Conservation (phyloP, 2,329 filamentous ascomycete genomes). For the Alternaria arborescens region DNA sequence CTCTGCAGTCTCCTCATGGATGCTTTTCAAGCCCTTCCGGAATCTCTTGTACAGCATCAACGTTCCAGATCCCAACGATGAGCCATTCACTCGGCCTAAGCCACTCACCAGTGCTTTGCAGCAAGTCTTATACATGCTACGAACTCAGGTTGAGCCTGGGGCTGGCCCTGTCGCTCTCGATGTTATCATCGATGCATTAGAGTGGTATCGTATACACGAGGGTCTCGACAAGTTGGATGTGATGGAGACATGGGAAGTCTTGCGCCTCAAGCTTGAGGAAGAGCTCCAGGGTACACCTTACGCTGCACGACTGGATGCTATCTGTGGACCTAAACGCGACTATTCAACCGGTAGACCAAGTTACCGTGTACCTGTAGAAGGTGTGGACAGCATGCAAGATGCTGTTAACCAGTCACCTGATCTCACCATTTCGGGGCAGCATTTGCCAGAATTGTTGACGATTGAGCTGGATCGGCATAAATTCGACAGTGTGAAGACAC, state of each 20-base stretch:
- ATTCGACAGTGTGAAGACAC: conserved; percentile 60
- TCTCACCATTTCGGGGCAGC: conserved; percentile 29
- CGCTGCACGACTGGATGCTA: conserved; percentile 51
- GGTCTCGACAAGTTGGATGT: conserved; percentile 58
- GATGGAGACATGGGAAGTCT: conserved; percentile 63
- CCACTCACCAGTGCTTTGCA: conserved; percentile 62
- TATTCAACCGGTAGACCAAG: conserved; percentile 44
- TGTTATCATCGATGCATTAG: conserved; percentile 48
- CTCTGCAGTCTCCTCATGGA: conserved; percentile 65
- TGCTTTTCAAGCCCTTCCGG: conserved; percentile 68
- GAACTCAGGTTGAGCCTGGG: conserved; percentile 53
- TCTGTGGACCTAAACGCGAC: conserved; percentile 57
- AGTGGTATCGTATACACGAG: conserved; percentile 53
- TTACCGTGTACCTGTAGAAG: conserved; percentile 49
- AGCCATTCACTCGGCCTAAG: conserved; percentile 59
- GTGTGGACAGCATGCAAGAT: conserved; percentile 51
- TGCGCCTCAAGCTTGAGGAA: conserved; percentile 61
- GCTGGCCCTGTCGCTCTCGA: conserved; percentile 45
- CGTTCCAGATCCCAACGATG: conserved; percentile 56
- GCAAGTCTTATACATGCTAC: conserved; percentile 60
- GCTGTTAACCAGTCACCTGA: conserved; percentile 49
- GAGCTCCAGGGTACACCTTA: conserved; percentile 59
- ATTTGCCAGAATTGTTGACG: conserved; percentile 60
- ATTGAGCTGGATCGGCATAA: conserved; percentile 66
- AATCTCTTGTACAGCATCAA: conserved; percentile 62